phyloP scores from a whole-genome alignment of 305 asterid species.

The Petunia hybrid region DNA sequence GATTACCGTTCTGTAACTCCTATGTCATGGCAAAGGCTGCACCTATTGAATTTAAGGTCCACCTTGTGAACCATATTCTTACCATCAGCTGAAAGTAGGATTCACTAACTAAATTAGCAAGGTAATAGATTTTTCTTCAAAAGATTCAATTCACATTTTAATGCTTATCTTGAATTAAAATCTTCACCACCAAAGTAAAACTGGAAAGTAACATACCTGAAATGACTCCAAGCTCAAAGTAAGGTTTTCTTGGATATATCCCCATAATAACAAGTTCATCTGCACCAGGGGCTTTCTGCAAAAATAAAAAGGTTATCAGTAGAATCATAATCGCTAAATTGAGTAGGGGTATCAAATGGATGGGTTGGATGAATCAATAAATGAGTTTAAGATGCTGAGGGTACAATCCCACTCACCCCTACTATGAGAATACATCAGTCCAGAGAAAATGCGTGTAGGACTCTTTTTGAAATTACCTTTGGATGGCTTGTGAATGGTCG shows the following conservation, averaged over 20 bases:
- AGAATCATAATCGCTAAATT: not conserved
- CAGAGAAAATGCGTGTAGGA: no score
- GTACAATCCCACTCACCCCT: not conserved
- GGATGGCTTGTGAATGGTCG: constrained; percentile 84
- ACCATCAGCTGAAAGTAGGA: constrained; percentile 54
- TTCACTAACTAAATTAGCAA: not conserved
- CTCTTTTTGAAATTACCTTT: constrained; percentile 48
- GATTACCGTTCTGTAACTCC: constrained; percentile 60
- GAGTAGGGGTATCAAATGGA: no score
- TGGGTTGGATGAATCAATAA: not conserved
- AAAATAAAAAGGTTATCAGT: not conserved
- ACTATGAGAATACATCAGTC: not conserved
- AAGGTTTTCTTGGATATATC: constrained; percentile 58
- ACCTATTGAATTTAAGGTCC: constrained; percentile 58
- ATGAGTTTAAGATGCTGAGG: not conserved
- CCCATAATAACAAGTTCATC: constrained; percentile 72
- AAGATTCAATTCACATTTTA: not conserved
- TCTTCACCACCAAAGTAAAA: not conserved
- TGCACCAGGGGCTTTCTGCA: constrained; percentile 69
- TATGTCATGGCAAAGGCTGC: constrained; percentile 68
- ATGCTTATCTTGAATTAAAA: not conserved
- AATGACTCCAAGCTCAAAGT: constrained; percentile 65
- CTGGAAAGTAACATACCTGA: constrained; percentile 46
- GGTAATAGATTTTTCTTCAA: not conserved
- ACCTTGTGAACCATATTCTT: constrained; percentile 57